Evolutionary conservation across 176 grass and related monocot species (phyloP).

Genomic region (Juncus inflexus): DNA sequence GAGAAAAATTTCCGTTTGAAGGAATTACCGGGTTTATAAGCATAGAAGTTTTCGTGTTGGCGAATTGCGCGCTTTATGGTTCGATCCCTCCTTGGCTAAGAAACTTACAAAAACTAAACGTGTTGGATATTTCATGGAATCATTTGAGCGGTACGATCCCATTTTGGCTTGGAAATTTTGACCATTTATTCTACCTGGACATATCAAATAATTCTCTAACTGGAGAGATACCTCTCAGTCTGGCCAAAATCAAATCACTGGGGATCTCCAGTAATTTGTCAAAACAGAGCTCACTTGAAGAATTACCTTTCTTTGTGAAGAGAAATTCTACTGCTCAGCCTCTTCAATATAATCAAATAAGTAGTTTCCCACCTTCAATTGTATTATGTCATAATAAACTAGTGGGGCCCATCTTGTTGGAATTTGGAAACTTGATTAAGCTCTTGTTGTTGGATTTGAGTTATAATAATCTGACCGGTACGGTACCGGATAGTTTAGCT

Average conservation of each 20-base stretch:
- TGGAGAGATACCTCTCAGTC: slow-evolving; percentile 54
- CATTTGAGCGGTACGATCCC: slow-evolving; percentile 56
- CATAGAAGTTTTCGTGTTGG: slow-evolving; percentile 73
- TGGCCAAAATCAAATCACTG: slow-evolving; percentile 58
- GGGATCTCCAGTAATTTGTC: slow-evolving; percentile 26
- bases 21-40: slow-evolving; percentile 66
- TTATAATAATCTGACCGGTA: slow-evolving; percentile 70
- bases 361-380: slow-evolving; percentile 78
- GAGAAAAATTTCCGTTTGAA: slow-evolving; percentile 52
- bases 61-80: slow-evolving; percentile 70
- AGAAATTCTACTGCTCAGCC: slow-evolving; percentile 61
- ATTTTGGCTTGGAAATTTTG: slow-evolving; percentile 45
- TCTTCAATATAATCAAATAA: slow-evolving; percentile 81
- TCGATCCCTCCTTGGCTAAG: slow-evolving; percentile 54
- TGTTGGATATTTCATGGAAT: slow-evolving; percentile 98
- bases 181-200: slow-evolving; percentile 84
- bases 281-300: slow-evolving; percentile 22
- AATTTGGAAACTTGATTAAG: slow-evolving; percentile 53
- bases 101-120: slow-evolving; percentile 37
- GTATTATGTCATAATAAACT: slow-evolving; percentile 59
- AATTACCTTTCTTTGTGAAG: slow-evolving; percentile 64
- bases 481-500: slow-evolving; percentile 61
- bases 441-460: slow-evolving; percentile 62
- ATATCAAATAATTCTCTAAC: slow-evolving; percentile 79
- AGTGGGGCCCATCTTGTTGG: slow-evolving; percentile 37